A percentile compares a stretch with the other conserved stretches of the same genome.
Evolutionary conservation across 1,284 basidiomycete genomes (phyloP).

Genomic region (Chiua sp.): DNA sequence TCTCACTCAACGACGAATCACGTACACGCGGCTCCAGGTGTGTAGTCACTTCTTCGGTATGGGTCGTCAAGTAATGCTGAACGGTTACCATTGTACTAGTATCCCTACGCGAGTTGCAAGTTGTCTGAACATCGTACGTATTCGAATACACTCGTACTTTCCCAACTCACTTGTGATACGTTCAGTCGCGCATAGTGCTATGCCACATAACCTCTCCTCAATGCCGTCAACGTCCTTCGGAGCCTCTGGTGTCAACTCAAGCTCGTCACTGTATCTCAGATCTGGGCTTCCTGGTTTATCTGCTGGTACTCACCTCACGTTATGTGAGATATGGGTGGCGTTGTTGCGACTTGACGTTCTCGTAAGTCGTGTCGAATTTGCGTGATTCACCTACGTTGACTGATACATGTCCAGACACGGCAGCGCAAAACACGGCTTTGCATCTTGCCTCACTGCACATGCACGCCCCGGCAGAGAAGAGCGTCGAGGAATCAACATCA

Average conservation of each 20-base stretch:
- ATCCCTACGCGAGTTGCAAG: constrained; percentile 40
- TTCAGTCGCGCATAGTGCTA: constrained; percentile 36
- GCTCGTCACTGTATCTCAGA: constrained; percentile 47
- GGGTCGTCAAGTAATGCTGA: constrained; percentile 33
- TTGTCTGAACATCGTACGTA: constrained; percentile 39
- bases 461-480: constrained; percentile 37
- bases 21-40: no score
- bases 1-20: constrained; percentile 28
- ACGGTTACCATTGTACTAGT: constrained; percentile 33
- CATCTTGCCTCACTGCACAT: constrained; percentile 53
- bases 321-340: constrained; percentile 37
- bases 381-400: constrained; percentile 13
- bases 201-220: constrained; percentile 34
- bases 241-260: constrained; percentile 52
- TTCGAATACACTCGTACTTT: not conserved
- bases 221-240: constrained; percentile 40
- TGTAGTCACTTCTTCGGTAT: no score
- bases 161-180: not conserved
- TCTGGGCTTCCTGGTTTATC: constrained; percentile 33
- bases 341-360: constrained; percentile 45
- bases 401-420: constrained; percentile 21
- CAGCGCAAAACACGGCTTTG: constrained; percentile 27
- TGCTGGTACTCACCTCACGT: constrained; percentile 34
- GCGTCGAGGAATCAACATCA: no score
- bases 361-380: constrained; percentile 26